Conservation (phyloP, 352 stramenopile species). For the Ophiocytium majus region DNA sequence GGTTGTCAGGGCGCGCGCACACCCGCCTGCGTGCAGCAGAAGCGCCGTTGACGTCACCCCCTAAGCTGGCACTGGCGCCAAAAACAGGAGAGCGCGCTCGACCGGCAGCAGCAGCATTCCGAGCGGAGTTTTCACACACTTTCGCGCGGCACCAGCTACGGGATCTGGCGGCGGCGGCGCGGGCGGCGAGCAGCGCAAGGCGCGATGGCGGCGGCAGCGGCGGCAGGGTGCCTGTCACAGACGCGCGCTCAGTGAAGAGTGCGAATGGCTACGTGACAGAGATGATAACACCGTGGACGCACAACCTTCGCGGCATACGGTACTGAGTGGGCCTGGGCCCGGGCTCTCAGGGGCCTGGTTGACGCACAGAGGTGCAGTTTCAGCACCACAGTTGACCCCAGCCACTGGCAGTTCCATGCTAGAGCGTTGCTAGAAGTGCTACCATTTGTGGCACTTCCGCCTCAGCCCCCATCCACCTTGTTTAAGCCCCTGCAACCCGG, state of each 20-base stretch:
- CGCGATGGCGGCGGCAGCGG: no score
- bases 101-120: neutral
- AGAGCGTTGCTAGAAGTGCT: no score
- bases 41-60: neutral
- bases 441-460: no score
- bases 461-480: no score
- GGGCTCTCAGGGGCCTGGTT: no score
- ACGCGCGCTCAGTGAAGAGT: neutral
- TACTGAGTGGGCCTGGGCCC: no score
- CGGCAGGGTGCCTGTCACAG: neutral
- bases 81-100: neutral
- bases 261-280: neutral
- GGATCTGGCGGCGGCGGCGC: neutral
- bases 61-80: no score
- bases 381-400: no score
- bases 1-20: neutral
- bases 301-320: neutral
- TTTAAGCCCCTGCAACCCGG: no score
- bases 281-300: neutral
- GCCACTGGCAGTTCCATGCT: no score
- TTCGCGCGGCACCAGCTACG: neutral
- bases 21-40: neutral
- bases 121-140: neutral
- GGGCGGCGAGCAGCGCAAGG: neutral
- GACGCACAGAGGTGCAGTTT: no score